Percentiles rank a stretch among this genome's conserved stretches.
Evolutionary conservation across 2,329 filamentous ascomycete genomes (phyloP).

Genomic region (Fusarium palustre): DNA sequence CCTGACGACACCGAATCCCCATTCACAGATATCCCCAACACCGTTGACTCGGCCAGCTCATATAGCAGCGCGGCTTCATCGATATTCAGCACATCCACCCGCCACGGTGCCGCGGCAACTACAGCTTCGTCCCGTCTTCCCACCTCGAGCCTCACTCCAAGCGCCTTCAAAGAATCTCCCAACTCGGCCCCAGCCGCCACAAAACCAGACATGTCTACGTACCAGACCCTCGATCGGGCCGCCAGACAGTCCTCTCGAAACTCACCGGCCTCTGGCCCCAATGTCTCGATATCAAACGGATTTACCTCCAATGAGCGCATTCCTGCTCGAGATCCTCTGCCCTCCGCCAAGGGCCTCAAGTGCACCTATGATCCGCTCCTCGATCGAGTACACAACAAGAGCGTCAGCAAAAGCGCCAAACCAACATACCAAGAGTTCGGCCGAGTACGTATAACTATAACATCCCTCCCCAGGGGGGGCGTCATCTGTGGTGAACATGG

Average conservation of each 20-base stretch:
- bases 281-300: slow-evolving; percentile 53
- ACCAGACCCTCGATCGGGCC: slow-evolving; percentile 58
- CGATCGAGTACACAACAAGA: slow-evolving; percentile 62
- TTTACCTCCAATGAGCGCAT: slow-evolving; percentile 56
- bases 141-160: slow-evolving; percentile 62
- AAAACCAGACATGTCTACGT: slow-evolving; percentile 67
- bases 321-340: slow-evolving; percentile 68
- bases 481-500: slow-evolving; percentile 69
- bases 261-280: slow-evolving; percentile 46
- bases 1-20: slow-evolving; percentile 69
- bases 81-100: slow-evolving; percentile 69
- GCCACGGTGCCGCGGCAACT: slow-evolving; percentile 54
- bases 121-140: slow-evolving; percentile 56
- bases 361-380: slow-evolving; percentile 71
- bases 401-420: slow-evolving; percentile 68
- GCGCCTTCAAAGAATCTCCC: slow-evolving; percentile 65
- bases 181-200: slow-evolving; percentile 60
- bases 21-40: slow-evolving; percentile 75
- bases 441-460: slow-evolving; percentile 70
- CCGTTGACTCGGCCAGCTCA: slow-evolving; percentile 78
- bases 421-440: slow-evolving; percentile 73
- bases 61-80: slow-evolving; percentile 78
- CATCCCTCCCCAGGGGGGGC: slow-evolving; percentile 62
- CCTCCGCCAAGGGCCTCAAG: slow-evolving; percentile 66
- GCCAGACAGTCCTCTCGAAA: slow-evolving; percentile 45